Conservation (phyloP, 495 filamentous ascomycete species). For the Podospora conica region DNA sequence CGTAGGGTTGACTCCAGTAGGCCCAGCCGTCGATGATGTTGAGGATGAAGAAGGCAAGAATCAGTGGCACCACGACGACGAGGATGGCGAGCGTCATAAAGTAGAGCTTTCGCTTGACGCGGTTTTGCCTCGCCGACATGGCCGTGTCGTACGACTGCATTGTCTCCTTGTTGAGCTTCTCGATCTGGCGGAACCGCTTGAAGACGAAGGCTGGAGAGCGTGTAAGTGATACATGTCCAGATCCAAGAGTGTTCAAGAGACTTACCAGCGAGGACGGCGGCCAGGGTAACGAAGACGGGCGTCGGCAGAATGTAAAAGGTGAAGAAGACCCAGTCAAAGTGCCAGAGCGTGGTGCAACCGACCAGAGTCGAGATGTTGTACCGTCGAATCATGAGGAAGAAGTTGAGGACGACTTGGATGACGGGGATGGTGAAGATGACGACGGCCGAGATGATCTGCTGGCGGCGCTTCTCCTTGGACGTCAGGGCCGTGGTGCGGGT, state of each 20-base stretch:
- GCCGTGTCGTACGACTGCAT: conserved; percentile 46
- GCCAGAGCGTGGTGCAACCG: conserved; percentile 62
- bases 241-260: conserved; percentile 4
- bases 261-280: conserved; percentile 68
- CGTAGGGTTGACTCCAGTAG: conserved; percentile 46
- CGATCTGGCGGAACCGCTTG: conserved; percentile 61
- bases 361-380: conserved; percentile 68
- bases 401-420: conserved; percentile 59
- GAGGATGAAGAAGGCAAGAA: conserved; percentile 52
- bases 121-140: conserved; percentile 42
- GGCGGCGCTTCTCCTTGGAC: conserved; percentile 46
- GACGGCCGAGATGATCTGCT: conserved; percentile 52
- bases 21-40: conserved; percentile 44
- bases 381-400: conserved; percentile 60
- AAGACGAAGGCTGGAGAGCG: conserved; percentile 53
- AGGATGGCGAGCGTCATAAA: conserved; percentile 64
- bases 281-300: conserved; percentile 56
- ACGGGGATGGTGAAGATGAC: conserved; percentile 65
- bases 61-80: conserved; percentile 57
- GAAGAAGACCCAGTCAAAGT: conserved; percentile 66
- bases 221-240: not conserved
- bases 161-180: conserved; percentile 52
- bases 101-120: conserved; percentile 71
- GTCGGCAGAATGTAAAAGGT: conserved; percentile 61
- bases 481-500: conserved; percentile 47